Evolutionary conservation across 192 early-diverging fungal genomes (phyloP), one percentile per base, ranked within the genome.

Genomic region (Coemansia umbellata): DNA sequence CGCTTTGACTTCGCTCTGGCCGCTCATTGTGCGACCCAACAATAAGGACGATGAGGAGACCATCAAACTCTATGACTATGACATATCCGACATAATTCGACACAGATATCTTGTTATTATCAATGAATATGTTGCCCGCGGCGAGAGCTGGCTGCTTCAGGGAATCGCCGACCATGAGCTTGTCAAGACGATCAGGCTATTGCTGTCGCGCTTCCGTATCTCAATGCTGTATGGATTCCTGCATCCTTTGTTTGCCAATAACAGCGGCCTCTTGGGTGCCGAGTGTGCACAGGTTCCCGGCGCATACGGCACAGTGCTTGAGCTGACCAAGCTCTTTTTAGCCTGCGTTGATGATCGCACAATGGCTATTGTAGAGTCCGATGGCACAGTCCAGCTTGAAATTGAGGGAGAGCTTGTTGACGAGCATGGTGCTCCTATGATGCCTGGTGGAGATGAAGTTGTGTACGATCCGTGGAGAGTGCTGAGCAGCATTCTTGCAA

Each of bases 71-170:
- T 37, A 31, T 3, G 19, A 36, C 9, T 30, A 44, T 21, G 81
- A 65, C 24, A 40, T 64, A 11, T 80, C 75, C 45, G 63, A 81
- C 33, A 64, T 88, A 22, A 72, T 86, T 49, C 62, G 76, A 0
- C 59, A 62, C 40, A 65, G 54, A 44, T 77, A 66, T 31, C 52
- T 70, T 57, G 18, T 28, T 10, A 66, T 66, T 19, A 15, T 70
- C 47, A 75, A 75, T 44, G 72, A 67, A 40, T 75, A 48, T 39
- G 57, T 67, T 19, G 55, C 72, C 0, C 60, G 65, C 11, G 72
- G 72, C 40, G 72, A 75, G 61, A 13, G 36, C 41, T 75, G 60
- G 65, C 8, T 63, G 22, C 52, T 63, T 28, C 48, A 47, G 13
- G 51, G 56, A 1, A 23, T 59, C 9, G 36, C 30, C 8, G 71